Conservation (phyloP, 495 filamentous ascomycete genomes). For the Cudoniella acicularis region DNA sequence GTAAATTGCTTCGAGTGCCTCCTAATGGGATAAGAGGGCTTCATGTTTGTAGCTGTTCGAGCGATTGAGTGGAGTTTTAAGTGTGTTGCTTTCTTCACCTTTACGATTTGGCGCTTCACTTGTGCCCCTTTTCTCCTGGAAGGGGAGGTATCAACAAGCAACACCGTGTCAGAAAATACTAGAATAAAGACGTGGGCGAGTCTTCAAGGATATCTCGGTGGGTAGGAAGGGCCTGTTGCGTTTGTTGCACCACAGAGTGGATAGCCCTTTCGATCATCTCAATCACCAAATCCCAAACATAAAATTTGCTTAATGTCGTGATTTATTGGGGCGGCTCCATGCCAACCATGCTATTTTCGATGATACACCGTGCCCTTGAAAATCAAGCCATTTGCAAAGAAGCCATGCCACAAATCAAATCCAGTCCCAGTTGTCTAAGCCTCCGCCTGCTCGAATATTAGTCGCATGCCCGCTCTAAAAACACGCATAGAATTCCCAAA, state of each 20-base stretch:
- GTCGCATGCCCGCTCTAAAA: not conserved
- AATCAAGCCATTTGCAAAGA: slow-evolving; percentile 25
- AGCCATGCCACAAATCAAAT: slow-evolving; percentile 28
- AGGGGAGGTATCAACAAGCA: too few relatives aligned
- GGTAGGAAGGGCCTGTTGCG: not conserved
- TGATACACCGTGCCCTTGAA: slow-evolving; percentile 25
- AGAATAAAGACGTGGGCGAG: not conserved
- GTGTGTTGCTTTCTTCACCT: too few relatives aligned
- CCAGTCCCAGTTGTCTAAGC: slow-evolving; percentile 19
- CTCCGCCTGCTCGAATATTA: slow-evolving; percentile 19
- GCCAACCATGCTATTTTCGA: slow-evolving; percentile 29
- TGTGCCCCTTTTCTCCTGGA: too few relatives aligned
- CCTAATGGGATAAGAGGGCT: too few relatives aligned
- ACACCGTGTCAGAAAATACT: not conserved
- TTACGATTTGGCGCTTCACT: too few relatives aligned
- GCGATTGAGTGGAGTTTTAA: too few relatives aligned
- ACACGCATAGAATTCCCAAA: not conserved
- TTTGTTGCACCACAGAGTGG: too few relatives aligned
- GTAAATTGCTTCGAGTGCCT: too few relatives aligned
- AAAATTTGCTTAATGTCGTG: slow-evolving; percentile 20
- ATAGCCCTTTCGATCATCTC: not conserved
- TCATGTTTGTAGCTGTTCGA: too few relatives aligned
- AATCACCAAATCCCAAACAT: not conserved
- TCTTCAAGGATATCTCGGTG: not conserved
- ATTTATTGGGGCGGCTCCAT: slow-evolving; percentile 24